These are phyloP conservation scores for Umbelopsis sp. DNA, from an alignment of 192 early-diverging fungal genomes.

Conservation along the genomic window DNA sequence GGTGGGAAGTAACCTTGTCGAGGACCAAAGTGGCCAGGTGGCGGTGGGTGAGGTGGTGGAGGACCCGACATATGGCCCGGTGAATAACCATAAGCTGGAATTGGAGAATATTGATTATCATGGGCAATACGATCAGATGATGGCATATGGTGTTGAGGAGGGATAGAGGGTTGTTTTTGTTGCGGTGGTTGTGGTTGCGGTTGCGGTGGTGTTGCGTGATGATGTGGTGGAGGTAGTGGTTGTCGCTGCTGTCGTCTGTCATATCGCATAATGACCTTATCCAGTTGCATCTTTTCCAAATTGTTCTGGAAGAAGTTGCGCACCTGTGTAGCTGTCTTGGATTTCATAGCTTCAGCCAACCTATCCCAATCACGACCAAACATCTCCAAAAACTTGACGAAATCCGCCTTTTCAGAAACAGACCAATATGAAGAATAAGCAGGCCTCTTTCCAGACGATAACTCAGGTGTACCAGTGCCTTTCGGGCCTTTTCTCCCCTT, in stretches of 20 bases:
- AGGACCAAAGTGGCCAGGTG: neutral
- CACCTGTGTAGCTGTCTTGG: conserved; percentile 82
- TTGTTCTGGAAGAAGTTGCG: conserved; percentile 80
- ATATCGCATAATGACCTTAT: conserved; percentile 23
- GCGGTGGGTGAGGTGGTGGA: conserved; percentile 2
- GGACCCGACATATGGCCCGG: neutral
- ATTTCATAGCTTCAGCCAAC: conserved; percentile 69
- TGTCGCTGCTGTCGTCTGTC: conserved; percentile 7
- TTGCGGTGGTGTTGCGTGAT: neutral
- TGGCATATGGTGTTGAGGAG: neutral
- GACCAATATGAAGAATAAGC: conserved; percentile 88
- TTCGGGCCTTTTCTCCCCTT: neutral
- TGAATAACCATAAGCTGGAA: neutral
- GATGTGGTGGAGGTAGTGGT: neutral
- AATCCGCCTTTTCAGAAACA: conserved; percentile 75
- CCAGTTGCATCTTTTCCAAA: conserved; percentile 37
- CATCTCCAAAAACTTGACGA: conserved; percentile 58
- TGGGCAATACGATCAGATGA: neutral
- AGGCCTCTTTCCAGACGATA: conserved; percentile 20
- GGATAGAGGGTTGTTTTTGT: neutral
- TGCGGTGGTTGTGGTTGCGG: neutral
- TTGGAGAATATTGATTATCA: neutral
- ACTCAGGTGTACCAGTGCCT: neutral
- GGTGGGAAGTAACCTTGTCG: conserved; percentile 19
- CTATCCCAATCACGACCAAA: conserved; percentile 80